Base-by-base conservation (phyloP, 1,284 basidiomycete genomes). In the Ceratobasidium sp. region DNA sequence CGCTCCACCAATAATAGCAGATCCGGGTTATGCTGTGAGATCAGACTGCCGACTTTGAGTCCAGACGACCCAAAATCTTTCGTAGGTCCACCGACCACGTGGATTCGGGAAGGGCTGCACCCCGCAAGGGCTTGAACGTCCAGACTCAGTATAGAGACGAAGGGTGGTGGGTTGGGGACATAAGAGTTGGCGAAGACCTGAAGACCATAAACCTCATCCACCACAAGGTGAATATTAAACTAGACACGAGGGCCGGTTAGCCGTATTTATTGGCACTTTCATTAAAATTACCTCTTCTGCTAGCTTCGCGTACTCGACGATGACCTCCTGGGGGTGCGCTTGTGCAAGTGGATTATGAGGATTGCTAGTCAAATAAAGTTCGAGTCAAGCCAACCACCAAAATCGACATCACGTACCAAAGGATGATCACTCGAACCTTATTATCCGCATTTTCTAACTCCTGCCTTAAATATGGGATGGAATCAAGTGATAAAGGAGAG, bases 51-150 rank as follows among this genome's bases (percentile, higher is more conserved):
- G 24, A 74, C 62, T 51, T 67, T 57, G n/a, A 76, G 45, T 17
- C 75, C 75, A 27, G 73, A 71, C n/a, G 64, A 60, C 27, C 73
- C 72, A 69, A 76, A 76, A 44, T 75, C 75, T 45, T 76, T 76
- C 15, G 54, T 54, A 29, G 73, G 67, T 19, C 75, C 75, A 19
- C 51, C 57, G 33, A 76, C 31, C 2, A 76, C 62, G 65, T 76
- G 75, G 15, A 76, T 57, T 17, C 73, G 56, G 15, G 75, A 8
- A 11, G 73, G 66, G 44, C 60, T 48, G 51, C n/a, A 50, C 5
- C n/a, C n/a, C n/a, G n/a, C n/a, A n/a, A n/a, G n/a, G n/a, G n/a
- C n/a, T n/a, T 44, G 73, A 45, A 71, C 33, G 19, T 63, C 57
- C 33, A 75, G 54, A 19, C 47, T 53, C 9, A 75, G 50, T 17